A percentile compares a stretch with the other conserved stretches of the same genome.
phyloP scores from a whole-genome alignment of 352 stramenopile species.

The Phytophthora pistaciae region DNA sequence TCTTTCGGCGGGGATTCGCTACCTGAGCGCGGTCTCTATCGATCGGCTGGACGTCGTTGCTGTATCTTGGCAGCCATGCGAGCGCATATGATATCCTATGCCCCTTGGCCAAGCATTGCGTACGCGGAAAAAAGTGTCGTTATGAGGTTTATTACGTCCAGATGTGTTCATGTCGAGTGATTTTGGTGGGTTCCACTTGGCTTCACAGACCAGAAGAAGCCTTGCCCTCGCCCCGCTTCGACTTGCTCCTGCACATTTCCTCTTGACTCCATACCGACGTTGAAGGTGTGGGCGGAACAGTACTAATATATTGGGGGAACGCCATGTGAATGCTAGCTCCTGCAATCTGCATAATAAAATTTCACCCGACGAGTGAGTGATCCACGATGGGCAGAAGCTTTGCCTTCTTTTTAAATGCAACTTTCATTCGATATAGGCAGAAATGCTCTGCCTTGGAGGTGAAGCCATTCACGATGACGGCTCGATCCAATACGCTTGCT shows the following conservation, averaged over 20 bases:
- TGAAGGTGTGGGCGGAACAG: background rate
- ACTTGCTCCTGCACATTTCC: background rate
- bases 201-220: constrained; percentile 7
- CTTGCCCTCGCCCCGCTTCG: background rate
- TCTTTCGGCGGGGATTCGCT: background rate
- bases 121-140: constrained; percentile 6
- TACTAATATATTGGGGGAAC: background rate
- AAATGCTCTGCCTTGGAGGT: too few relatives aligned
- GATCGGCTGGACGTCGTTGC: constrained; percentile 12
- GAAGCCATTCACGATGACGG: background rate
- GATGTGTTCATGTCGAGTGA: constrained; percentile 5
- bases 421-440: too few relatives aligned
- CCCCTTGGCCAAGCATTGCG: constrained; percentile 15
- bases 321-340: background rate
- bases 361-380: background rate
- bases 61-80: constrained; percentile 14
- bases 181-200: constrained; percentile 10
- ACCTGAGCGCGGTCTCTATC: background rate
- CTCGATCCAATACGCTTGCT: background rate
- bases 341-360: background rate
- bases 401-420: too few relatives aligned
- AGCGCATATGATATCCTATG: constrained; percentile 28
- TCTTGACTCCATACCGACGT: constrained; percentile 2
- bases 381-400: background rate
- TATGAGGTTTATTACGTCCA: constrained; percentile 9